Conservation (phyloP, 2,329 filamentous ascomycete genomes). For the Monilinia aucupariae region DNA sequence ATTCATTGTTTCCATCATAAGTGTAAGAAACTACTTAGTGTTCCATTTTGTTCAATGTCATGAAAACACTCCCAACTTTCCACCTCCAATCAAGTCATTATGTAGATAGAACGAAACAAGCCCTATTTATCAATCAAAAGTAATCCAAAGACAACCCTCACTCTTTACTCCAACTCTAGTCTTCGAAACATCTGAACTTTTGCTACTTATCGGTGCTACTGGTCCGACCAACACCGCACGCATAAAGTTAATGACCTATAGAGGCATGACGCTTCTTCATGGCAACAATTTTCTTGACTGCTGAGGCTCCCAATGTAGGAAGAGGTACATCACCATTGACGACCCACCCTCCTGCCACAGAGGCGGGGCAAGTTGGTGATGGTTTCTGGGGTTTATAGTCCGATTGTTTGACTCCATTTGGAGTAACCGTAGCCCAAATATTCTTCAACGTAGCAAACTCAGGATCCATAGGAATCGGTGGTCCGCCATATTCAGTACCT, state of each 20-base stretch:
- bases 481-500: constrained; percentile 50
- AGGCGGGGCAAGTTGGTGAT: constrained; percentile 63
- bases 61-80: too few species aligned
- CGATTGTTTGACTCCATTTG: constrained; percentile 59
- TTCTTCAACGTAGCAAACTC: constrained; percentile 73
- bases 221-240: too few species aligned
- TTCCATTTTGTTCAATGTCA: background rate
- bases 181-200: background rate
- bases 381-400: constrained; percentile 59
- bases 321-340: constrained; percentile 64
- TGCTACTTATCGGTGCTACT: too few species aligned
- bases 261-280: background rate
- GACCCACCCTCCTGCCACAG: constrained; percentile 66
- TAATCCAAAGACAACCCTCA: background rate
- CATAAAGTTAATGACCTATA: background rate
- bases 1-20: too few species aligned
- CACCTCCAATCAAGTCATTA: too few species aligned
- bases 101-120: too few species aligned
- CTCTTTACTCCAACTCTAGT: background rate
- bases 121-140: background rate
- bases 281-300: background rate
- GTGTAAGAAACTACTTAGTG: too few species aligned
- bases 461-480: constrained; percentile 64
- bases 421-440: constrained; percentile 65
- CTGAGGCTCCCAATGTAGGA: constrained; percentile 57